These are phyloP conservation scores for Aspergillus puulaauensis DNA, from an alignment of 2,329 filamentous ascomycete species.

Conservation along the genomic window DNA sequence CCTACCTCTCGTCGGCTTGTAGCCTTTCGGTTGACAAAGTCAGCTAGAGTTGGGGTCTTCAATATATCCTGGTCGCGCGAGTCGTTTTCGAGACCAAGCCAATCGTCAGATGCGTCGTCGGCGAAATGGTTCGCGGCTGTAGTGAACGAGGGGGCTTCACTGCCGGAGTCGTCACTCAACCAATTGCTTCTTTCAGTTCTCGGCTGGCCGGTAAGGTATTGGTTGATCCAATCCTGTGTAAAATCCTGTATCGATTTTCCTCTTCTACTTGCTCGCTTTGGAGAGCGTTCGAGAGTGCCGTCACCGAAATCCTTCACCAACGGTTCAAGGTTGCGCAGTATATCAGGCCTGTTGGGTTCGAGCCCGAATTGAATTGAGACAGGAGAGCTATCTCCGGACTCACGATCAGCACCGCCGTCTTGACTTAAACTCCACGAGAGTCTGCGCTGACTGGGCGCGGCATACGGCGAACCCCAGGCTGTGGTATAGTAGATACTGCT, in stretches of 20 bases:
- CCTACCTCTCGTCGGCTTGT: slow-evolving; percentile 17
- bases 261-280: slow-evolving; percentile 21
- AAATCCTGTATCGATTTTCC: slow-evolving; percentile 54
- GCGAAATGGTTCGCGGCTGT: slow-evolving; percentile 42
- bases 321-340: slow-evolving; percentile 28
- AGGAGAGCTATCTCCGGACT: slow-evolving; percentile 36
- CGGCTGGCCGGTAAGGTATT: slow-evolving; percentile 71
- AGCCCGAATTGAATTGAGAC: slow-evolving; percentile 27
- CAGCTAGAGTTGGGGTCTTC: slow-evolving; percentile 40
- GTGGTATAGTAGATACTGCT: slow-evolving; percentile 65
- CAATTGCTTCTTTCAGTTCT: slow-evolving; percentile 73
- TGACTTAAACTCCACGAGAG: slow-evolving; percentile 41
- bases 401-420: slow-evolving; percentile 46
- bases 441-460: slow-evolving; percentile 55
- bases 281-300: slow-evolving; percentile 26
- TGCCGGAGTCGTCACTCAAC: slow-evolving; percentile 76
- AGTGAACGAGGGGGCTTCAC: slow-evolving; percentile 67
- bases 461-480: slow-evolving; percentile 91
- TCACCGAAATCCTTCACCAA: slow-evolving; percentile 23
- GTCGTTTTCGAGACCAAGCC: slow-evolving; percentile 44
- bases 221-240: slow-evolving; percentile 83
- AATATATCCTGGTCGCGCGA: slow-evolving; percentile 38
- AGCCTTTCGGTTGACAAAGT: slow-evolving; percentile 32
- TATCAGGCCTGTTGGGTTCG: slow-evolving; percentile 26
- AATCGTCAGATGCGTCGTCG: slow-evolving; percentile 44